phyloP scores from a whole-genome alignment of 83 land plant species.

The Larix sibirica region DNA sequence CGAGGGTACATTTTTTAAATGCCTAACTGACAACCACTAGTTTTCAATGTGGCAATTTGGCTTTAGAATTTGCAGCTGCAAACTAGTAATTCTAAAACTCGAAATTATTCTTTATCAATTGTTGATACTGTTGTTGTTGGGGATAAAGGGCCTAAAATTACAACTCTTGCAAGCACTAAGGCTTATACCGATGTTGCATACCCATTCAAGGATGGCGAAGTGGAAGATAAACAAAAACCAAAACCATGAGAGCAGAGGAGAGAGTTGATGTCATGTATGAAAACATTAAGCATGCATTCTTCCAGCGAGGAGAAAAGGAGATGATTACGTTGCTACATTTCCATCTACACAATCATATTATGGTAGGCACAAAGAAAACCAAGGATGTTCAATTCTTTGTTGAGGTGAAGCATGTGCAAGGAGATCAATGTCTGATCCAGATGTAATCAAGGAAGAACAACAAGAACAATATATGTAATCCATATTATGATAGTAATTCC shows the following conservation, averaged over 20 bases:
- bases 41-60: no score
- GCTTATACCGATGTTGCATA: slow-evolving; percentile 79
- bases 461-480: no score
- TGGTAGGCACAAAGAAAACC: slow-evolving; percentile 93
- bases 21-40: no score
- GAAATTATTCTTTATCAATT: slow-evolving; percentile 65
- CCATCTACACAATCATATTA: slow-evolving; percentile 85
- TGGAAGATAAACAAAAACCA: no score
- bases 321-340: slow-evolving; percentile 94
- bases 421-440: no score
- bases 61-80: neutral
- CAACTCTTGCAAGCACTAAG: slow-evolving; percentile 63
- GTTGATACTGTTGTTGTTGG: slow-evolving; percentile 83
- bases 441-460: no score
- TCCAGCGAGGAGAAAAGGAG: slow-evolving; percentile 83
- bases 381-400: slow-evolving; percentile 84
- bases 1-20: no score
- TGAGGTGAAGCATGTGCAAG: no score
- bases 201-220: slow-evolving; percentile 66
- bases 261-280: no score
- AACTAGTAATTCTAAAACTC: slow-evolving; percentile 62
- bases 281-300: no score
- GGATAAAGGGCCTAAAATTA: slow-evolving; percentile 52
- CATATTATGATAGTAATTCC: no score
- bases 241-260: no score